These are phyloP conservation scores for Pseudozyma hubeiensis DNA, from an alignment of 1,284 basidiomycete genomes.

Conservation along the genomic window DNA sequence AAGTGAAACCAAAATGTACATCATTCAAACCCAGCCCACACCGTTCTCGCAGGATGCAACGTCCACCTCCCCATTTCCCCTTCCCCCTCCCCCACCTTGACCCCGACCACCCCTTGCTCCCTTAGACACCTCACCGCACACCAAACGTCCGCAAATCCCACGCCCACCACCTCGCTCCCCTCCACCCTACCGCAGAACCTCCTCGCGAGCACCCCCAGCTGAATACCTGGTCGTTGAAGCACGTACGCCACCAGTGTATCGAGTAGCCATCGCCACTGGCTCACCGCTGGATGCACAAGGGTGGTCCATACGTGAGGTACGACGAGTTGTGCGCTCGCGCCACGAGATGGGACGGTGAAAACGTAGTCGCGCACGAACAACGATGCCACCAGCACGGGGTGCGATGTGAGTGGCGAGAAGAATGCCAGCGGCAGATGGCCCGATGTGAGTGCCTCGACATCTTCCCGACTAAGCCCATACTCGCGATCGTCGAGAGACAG, in stretches of 20 bases:
- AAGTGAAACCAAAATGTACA: not conserved
- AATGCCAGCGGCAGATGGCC: constrained; percentile 20
- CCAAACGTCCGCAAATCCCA: constrained; percentile 24
- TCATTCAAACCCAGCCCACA: constrained; percentile 26
- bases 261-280: constrained; percentile 15
- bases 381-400: constrained; percentile 11
- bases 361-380: constrained; percentile 7
- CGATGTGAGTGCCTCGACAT: constrained; percentile 6
- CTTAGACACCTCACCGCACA: not conserved
- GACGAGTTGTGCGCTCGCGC: not conserved
- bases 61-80: constrained; percentile 6
- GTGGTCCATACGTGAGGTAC: constrained; percentile 39
- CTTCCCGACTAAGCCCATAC: not conserved
- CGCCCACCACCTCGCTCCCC: constrained; percentile 1
- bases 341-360: constrained; percentile 2
- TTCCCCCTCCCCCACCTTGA: not conserved
- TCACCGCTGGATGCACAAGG: constrained; percentile 3
- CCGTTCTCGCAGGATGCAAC: constrained; percentile 8
- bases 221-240: constrained; percentile 22
- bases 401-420: constrained; percentile 12
- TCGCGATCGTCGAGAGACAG: not conserved
- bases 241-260: constrained; percentile 6
- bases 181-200: constrained; percentile 6
- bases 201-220: constrained; percentile 4
- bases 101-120: not conserved